phyloP scores from a whole-genome alignment of 805 yeast genomes.

The Ogataea neopini region DNA sequence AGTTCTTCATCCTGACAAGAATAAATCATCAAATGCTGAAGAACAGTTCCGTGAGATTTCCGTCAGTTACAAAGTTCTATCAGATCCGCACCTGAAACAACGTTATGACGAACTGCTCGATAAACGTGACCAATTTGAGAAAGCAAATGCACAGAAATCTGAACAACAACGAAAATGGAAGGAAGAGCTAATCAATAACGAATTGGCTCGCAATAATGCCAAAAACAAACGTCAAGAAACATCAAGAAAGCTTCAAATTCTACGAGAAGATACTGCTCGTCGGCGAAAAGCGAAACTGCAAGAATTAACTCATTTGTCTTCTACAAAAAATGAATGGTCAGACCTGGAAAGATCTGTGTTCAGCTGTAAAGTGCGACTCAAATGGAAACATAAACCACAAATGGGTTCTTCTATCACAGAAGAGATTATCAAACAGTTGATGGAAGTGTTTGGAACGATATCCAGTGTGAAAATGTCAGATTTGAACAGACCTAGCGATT shows the following conservation, averaged over 20 bases:
- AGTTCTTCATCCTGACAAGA: slow-evolving; percentile 38
- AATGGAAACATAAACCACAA: slow-evolving; percentile 48
- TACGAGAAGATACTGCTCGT: slow-evolving; percentile 22
- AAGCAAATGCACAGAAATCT: slow-evolving; percentile 5
- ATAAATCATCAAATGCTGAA: slow-evolving; percentile 29
- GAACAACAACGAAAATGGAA: slow-evolving; percentile 21
- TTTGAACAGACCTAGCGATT: slow-evolving; percentile 13
- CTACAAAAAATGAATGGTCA: background rate
- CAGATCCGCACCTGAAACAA: slow-evolving; percentile 17
- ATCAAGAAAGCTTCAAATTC: slow-evolving; percentile 18
- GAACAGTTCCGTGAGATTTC: slow-evolving; percentile 31
- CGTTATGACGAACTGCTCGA: slow-evolving; percentile 26
- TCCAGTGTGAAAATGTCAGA: slow-evolving; percentile 13
- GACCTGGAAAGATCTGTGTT: slow-evolving; percentile 6
- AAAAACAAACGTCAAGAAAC: slow-evolving; percentile 6
- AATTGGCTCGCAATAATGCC: slow-evolving; percentile 28
- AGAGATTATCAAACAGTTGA: slow-evolving; percentile 39
- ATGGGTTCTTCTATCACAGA: slow-evolving; percentile 34
- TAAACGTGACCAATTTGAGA: background rate
- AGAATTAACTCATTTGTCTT: slow-evolving; percentile 8
- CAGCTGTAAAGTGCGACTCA: slow-evolving; percentile 33
- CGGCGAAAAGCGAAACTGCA: slow-evolving; percentile 16
- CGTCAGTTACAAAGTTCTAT: slow-evolving; percentile 30
- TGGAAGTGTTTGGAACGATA: slow-evolving; percentile 49
- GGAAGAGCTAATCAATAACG: slow-evolving; percentile 34